Evolutionary conservation across 306 rosid genomes (phyloP), one percentile per base, ranked within the genome.

Genomic region (Vicia sativa): DNA sequence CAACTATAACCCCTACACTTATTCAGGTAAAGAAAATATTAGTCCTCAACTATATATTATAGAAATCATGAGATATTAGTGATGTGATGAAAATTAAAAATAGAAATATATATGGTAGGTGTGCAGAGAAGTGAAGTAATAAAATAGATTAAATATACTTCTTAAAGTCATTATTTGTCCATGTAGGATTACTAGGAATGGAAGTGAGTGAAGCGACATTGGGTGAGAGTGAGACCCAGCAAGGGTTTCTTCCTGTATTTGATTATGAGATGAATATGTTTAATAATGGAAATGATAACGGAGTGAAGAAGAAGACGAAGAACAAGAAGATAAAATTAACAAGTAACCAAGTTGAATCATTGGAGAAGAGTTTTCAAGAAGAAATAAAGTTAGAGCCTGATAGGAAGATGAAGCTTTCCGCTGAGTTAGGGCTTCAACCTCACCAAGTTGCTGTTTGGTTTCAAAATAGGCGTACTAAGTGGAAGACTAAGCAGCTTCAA

Each of bases 391-490:
- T 93, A 42, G 97, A 88, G 43, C 96, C 91, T 4, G 95, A 88
- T 4, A 86, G 95, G 74, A 93, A 93, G 65, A 83, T 80, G 85
- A 90, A 93, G 85, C 91, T 93, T 4, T 93, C 98, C 0, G 72
- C 58, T 46, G 96, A 93, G 28, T 78, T 93, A 3, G 95, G 91
- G 1, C 90, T 93, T 0, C 96, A 88, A 71, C 97, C 98, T 45
- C 88, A 95, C 35, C 97, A 90, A n/a, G n/a, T n/a, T n/a, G n/a
- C n/a, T n/a, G n/a, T n/a, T n/a, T n/a, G n/a, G n/a, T n/a, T n/a
- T n/a, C 98, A 93, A 72, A 93, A 93, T 68, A 82, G 97, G 76
- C 84, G 98, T 48, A 86, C 97, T 39, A 82, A 96, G 55, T 90
- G 96, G 97, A 93, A 90, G 78, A 76, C 85, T 6, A 93, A 93